Conservation (phyloP, 371 early-diverging fungal species). For the Actinomortierella ambigua region DNA sequence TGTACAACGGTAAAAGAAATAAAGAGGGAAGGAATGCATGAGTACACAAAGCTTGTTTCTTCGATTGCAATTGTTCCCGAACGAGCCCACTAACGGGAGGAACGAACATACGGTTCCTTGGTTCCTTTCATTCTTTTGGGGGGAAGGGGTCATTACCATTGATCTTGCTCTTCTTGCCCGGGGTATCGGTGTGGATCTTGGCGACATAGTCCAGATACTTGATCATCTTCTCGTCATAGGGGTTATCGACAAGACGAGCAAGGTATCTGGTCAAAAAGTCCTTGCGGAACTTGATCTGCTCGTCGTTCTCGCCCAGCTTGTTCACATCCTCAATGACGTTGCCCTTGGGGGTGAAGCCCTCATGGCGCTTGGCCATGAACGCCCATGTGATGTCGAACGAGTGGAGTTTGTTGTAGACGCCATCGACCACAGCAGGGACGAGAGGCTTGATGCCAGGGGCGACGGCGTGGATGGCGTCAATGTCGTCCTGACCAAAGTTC, state of each 20-base stretch:
- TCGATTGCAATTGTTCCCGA: no score
- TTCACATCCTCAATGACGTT: conserved; percentile 46
- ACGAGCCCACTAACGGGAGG: no score
- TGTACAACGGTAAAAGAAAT: no score
- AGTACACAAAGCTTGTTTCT: no score
- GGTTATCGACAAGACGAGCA: conserved; percentile 70
- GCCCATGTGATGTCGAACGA: conserved; percentile 67
- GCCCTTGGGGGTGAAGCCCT: conserved; percentile 60
- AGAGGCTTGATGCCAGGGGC: conserved; percentile 69
- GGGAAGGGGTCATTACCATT: no score
- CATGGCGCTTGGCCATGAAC: conserved; percentile 68
- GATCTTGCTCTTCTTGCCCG: conserved; percentile 75
- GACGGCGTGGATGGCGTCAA: conserved; percentile 66
- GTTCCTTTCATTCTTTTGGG: no score
- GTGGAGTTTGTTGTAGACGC: conserved; percentile 69
- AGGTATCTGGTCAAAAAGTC: conserved; percentile 77
- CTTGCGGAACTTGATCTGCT: conserved; percentile 85
- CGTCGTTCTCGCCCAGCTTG: conserved; percentile 61
- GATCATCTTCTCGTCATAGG: conserved; percentile 76
- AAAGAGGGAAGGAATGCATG: no score
- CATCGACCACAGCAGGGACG: conserved; percentile 80
- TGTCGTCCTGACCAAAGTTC: conserved; percentile 67
- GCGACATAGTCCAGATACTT: conserved; percentile 83
- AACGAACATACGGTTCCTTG: no score
- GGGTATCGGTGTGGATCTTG: conserved; percentile 74